These are phyloP conservation scores for Saccharomyces hybrid DNA, from an alignment of 1,139 yeast genomes.

Conservation along the genomic window DNA sequence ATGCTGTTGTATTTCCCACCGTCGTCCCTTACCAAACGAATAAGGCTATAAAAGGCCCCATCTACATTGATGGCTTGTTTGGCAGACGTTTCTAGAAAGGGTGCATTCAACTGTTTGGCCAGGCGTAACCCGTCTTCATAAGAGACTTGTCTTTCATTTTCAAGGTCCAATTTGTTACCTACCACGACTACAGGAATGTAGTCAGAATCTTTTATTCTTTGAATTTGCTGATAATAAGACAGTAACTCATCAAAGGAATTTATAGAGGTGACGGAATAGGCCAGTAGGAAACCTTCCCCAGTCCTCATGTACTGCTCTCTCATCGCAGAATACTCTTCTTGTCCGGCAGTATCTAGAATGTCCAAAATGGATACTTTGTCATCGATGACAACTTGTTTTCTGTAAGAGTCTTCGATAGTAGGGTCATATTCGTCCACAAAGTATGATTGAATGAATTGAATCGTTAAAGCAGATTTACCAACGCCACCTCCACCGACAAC, in stretches of 20 bases:
- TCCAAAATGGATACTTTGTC: constrained; percentile 70
- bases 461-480: constrained; percentile 89
- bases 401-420: constrained; percentile 83
- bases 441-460: constrained; percentile 78
- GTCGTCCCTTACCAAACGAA: constrained; percentile 48
- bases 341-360: constrained; percentile 93
- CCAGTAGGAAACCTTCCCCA: constrained; percentile 83
- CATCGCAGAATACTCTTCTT: constrained; percentile 92
- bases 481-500: constrained; percentile 98
- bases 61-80: constrained; percentile 87
- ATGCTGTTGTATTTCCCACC: constrained; percentile 19
- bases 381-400: constrained; percentile 69
- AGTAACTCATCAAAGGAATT: constrained; percentile 69
- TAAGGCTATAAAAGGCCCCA: constrained; percentile 73
- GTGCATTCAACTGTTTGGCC: constrained; percentile 63
- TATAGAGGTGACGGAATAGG: constrained; percentile 71
- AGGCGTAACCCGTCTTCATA: constrained; percentile 73
- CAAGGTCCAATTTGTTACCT: constrained; percentile 72
- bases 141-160: constrained; percentile 67
- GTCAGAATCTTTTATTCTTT: constrained; percentile 71
- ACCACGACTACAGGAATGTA: constrained; percentile 63
- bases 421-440: constrained; percentile 95
- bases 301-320: constrained; percentile 87
- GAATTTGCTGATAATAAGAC: constrained; percentile 70
- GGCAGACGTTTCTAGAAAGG: constrained; percentile 85